Evolutionary conservation across 768 basidiomycete genomes (phyloP).

Genomic region (Macrocybe gigantea): DNA sequence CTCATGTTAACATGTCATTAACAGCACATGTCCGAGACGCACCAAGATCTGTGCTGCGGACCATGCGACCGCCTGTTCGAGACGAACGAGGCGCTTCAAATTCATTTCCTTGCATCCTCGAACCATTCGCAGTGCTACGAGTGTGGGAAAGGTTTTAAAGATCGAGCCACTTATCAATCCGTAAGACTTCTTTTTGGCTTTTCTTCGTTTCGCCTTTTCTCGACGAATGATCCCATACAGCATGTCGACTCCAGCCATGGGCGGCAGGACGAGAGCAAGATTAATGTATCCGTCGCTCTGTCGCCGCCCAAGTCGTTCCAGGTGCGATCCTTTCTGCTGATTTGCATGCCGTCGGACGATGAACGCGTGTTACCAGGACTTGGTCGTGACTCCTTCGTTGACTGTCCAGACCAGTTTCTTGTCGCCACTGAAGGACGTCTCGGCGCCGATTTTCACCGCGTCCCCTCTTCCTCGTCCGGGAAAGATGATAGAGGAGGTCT

Average conservation of each 20-base stretch:
- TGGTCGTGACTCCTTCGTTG: slow-evolving; percentile 23
- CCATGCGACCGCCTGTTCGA: slow-evolving; percentile 36
- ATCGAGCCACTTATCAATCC: slow-evolving; percentile 27
- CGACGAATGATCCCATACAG: not conserved
- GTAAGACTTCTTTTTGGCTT: slow-evolving; percentile 17
- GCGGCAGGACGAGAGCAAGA: too few species aligned
- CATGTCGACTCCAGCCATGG: not conserved
- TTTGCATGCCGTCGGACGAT: not conserved
- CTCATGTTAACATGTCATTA: too few species aligned
- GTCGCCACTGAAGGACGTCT: slow-evolving; percentile 28
- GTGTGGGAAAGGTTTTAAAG: slow-evolving; percentile 36
- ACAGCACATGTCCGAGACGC: slow-evolving; percentile 1
- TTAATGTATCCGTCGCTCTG: too few species aligned
- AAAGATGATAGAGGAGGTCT: slow-evolving; percentile 22
- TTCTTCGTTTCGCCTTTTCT: too few species aligned
- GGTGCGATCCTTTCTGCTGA: too few species aligned
- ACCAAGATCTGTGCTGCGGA: slow-evolving; percentile 20
- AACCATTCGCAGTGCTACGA: slow-evolving; percentile 39
- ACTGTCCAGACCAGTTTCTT: slow-evolving; percentile 17
- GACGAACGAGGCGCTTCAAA: slow-evolving; percentile 24
- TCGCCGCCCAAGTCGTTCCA: too few species aligned
- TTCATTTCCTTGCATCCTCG: slow-evolving; percentile 35
- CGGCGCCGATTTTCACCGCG: slow-evolving; percentile 27
- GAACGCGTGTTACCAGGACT: slow-evolving; percentile 11
- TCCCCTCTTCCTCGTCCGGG: slow-evolving; percentile 26